phyloP scores from a whole-genome alignment of 2,329 filamentous ascomycete genomes.

The Aureobasidium zeae region DNA sequence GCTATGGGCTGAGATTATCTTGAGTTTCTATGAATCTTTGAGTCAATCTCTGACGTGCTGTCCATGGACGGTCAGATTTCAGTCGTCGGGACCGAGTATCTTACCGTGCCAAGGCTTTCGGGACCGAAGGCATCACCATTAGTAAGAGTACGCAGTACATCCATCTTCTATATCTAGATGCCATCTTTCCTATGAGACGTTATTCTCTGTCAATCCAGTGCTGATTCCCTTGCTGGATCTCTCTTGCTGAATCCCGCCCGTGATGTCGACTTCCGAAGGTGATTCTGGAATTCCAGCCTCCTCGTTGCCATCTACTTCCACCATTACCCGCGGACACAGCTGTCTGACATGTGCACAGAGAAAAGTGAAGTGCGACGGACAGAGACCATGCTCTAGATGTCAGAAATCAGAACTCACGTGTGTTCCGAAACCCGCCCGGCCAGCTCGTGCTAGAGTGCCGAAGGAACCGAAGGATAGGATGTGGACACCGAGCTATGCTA shows the following conservation, averaged over 20 bases:
- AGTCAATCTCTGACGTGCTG: too few species aligned
- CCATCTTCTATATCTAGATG: background rate
- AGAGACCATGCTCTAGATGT: conserved; percentile 30
- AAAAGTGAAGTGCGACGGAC: conserved; percentile 35
- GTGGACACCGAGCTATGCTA: background rate
- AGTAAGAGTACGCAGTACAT: background rate
- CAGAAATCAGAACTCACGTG: conserved; percentile 30
- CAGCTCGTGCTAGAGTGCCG: conserved; percentile 33
- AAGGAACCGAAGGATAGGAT: conserved; percentile 15
- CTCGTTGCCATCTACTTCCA: background rate
- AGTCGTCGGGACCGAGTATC: too few species aligned
- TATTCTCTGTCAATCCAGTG: background rate
- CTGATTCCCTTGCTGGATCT: background rate
- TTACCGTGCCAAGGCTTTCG: background rate
- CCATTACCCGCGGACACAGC: conserved; percentile 17
- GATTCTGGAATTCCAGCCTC: too few species aligned
- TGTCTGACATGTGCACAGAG: conserved; percentile 27
- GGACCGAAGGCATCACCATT: background rate
- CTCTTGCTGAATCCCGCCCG: background rate
- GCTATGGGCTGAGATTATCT: too few species aligned
- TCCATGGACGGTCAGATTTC: too few species aligned
- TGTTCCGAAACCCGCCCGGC: conserved; percentile 33
- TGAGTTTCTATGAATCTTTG: too few species aligned
- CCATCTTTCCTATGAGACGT: background rate
- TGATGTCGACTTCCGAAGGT: background rate